Percentiles rank a stretch among this genome's conserved stretches.
These are phyloP conservation scores for Monosporascus sp. DNA, from an alignment of 2,329 filamentous ascomycete species.

Conservation along the genomic window DNA sequence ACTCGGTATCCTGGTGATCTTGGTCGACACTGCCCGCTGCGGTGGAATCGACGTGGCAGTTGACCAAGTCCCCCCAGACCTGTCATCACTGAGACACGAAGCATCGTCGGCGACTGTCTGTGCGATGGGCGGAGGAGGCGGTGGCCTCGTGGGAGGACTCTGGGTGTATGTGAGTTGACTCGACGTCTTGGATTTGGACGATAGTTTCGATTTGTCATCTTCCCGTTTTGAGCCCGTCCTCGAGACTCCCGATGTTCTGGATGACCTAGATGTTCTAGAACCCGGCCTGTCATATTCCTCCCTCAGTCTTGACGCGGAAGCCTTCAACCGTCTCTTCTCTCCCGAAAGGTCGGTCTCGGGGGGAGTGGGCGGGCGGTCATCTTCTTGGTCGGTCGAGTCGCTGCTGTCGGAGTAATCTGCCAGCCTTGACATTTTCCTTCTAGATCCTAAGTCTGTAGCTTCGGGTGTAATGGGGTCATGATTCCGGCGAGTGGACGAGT, in stretches of 20 bases:
- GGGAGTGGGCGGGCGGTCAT: constrained; percentile 54
- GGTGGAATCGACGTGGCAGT: constrained; percentile 30
- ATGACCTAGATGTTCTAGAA: constrained; percentile 39
- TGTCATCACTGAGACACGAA: constrained; percentile 28
- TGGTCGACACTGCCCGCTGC: constrained; percentile 27
- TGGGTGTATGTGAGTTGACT: constrained; percentile 52
- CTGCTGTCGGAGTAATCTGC: constrained; percentile 33
- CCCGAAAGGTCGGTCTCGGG: constrained; percentile 57
- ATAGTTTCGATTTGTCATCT: constrained; percentile 47
- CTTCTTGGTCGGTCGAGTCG: constrained; percentile 38
- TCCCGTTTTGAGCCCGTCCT: constrained; percentile 36
- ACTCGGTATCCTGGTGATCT: constrained; percentile 22
- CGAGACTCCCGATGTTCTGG: constrained; percentile 36
- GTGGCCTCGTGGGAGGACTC: constrained; percentile 21
- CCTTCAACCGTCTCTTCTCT: constrained; percentile 32
- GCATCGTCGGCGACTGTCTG: constrained; percentile 18
- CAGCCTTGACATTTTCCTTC: constrained; percentile 43
- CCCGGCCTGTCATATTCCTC: constrained; percentile 35
- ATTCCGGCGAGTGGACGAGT: constrained; percentile 23
- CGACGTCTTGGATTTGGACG: constrained; percentile 49
- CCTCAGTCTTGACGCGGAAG: constrained; percentile 28
- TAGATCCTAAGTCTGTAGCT: constrained; percentile 60
- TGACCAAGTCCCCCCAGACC: constrained; percentile 23
- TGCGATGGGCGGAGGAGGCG: constrained; percentile 27
- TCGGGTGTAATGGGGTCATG: constrained; percentile 60